Evolutionary conservation across 176 grass and related monocot genomes (phyloP), one percentile per base, ranked within the genome.

Genomic region (Paspalum vaginatum): DNA sequence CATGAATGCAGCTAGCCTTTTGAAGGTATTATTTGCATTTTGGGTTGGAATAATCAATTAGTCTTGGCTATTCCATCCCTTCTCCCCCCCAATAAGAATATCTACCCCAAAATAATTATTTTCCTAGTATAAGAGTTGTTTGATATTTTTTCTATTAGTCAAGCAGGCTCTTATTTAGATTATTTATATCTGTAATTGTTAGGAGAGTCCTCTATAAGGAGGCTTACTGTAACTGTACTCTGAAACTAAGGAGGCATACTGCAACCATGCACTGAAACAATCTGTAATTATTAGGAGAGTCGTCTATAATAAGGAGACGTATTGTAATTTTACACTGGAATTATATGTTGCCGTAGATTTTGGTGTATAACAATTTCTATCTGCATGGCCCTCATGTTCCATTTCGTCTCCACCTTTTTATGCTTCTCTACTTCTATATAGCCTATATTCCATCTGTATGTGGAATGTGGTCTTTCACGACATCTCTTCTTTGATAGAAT

Each of bases 371-470:
- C 27, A 39, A 61, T 68, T 84, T 20, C 61, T 22, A 46, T 38
- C 56, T 68, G 48, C 37, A 42, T 78, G 11, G 44, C n/a, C 45
- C 14, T 72, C 73, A n/a, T 18, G 51, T 68, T 76, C 10, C 32
- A 18, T 40, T 72, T 53, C 12, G 39, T 46, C 50, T 72, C n/a
- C 27, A 55, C 20, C 37, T 64, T 51, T 65, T 13, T 71, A 51
- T 65, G 47, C 68, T 73, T 79, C 22, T 67, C 40, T 55, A 65
- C 16, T 65, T 38, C 66, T 48, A 66, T 39, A 12, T 59, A 76
- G 5, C 39, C 66, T 48, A 66, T 39, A 12, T 59, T 84, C 8
- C 39, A 24, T 84, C 55, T 56, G n/a, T 13, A 20, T 62, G 58
- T 39, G 39, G 65, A 59, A 61, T 50, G 46, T 26, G 32, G 26